Base-by-base conservation (phyloP, 441 rosid genomes). In the Pelargonium citronellum region DNA sequence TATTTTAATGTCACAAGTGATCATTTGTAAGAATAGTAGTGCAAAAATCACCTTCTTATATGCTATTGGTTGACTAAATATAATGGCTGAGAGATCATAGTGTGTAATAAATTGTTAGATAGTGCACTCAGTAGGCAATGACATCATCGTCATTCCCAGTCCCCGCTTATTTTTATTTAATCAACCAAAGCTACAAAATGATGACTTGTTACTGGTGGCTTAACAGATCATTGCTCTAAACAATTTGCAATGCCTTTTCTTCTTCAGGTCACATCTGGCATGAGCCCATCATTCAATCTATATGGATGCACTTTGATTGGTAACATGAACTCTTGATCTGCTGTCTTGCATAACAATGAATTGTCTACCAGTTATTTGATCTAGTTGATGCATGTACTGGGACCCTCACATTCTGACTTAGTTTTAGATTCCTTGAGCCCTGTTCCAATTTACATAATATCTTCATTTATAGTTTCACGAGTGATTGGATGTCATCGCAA, bases 301-400 rank as follows among this genome's bases (percentile, higher is more conserved):
- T 87, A 88, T 76, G 96, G 94, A 68, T 89, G 94, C 81, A 88
- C 96, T 5, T 81, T 91, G 67, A 89, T 91, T 0, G 96, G 97
- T 91, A 86, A 73, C 67, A 12, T 30, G 7, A 77, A 69, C 71
- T 81, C 75, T 13, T 30, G 22, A 7, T 69, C 70, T 69, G 69
- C 43, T 57, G 62, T 47, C 43, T 44, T 24, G 4, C 63, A 20
- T 57, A 67, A 11, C 20, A 44, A 30, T 64, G 64, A 37, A 19
- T 24, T 60, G 17, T 24, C 27, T 19, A 19, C 37, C 64, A 60
- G 27, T 60, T 10, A 19, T 60, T 60, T 24, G 39, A 34, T 34
- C 39, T 34, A 34, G 39, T 34, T 34, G 39, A 34, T 34, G 6
- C 39, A 34, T 34, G 39, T 34, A 34, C 39, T 34, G 39, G 5